Percentiles rank a stretch among this genome's conserved stretches.
phyloP scores from a whole-genome alignment of 2,329 filamentous ascomycete genomes.

The Colletotrichum horii region DNA sequence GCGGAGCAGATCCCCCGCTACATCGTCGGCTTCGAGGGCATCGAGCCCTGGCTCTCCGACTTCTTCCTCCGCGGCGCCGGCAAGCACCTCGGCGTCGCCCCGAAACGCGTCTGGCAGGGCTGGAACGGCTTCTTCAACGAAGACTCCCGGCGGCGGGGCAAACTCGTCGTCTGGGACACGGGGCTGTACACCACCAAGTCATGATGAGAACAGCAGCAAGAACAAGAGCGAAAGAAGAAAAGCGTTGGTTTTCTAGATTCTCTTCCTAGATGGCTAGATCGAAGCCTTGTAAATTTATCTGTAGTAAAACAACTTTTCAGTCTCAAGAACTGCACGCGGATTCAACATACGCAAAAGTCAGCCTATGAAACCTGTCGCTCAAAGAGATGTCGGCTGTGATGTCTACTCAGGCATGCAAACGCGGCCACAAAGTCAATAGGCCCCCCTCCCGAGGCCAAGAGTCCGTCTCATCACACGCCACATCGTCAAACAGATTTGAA shows the following conservation, averaged over 20 bases:
- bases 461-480: neutral
- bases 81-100: slow-evolving; percentile 43
- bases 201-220: neutral
- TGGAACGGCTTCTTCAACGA: slow-evolving; percentile 70
- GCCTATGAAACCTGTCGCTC: neutral
- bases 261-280: neutral
- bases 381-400: neutral
- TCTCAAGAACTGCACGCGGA: neutral
- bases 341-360: neutral
- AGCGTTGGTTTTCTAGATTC: neutral
- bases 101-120: slow-evolving; percentile 57
- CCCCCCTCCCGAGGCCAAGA: neutral
- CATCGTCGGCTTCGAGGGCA: slow-evolving; percentile 66
- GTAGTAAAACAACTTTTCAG: neutral
- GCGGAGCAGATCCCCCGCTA: slow-evolving; percentile 55
- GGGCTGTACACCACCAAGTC: slow-evolving; percentile 32
- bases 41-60: slow-evolving; percentile 50
- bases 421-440: neutral
- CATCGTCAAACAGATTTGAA: neutral
- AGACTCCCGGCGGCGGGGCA: slow-evolving; percentile 61
- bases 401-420: neutral
- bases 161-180: slow-evolving; percentile 66
- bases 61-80: slow-evolving; percentile 48
- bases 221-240: neutral
- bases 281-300: neutral